Conservation (phyloP, 1,284 basidiomycete species). For the Austroboletus novae-zelandiae region DNA sequence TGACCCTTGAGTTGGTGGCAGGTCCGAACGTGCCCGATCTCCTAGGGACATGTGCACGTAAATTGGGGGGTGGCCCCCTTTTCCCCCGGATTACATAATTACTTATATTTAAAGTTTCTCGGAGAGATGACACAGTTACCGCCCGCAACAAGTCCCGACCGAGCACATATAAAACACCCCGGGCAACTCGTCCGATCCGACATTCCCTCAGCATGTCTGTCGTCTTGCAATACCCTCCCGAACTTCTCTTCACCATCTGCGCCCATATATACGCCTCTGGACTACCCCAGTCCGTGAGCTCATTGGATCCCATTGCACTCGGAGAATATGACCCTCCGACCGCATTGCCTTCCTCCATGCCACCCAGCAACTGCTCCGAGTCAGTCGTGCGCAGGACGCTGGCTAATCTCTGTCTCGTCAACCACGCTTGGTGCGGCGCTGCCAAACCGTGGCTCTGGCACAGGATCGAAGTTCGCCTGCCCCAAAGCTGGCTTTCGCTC, state of each 20-base stretch:
- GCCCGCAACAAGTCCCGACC: conserved; percentile 20
- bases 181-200: neutral
- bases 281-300: conserved; percentile 49
- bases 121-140: neutral
- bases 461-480: conserved; percentile 74
- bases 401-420: conserved; percentile 67
- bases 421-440: conserved; percentile 70
- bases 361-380: conserved; percentile 66
- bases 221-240: conserved; percentile 53
- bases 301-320: conserved; percentile 63
- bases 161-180: conserved; percentile 25
- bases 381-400: conserved; percentile 59
- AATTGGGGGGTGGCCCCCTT: conserved; percentile 2
- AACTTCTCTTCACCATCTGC: conserved; percentile 67
- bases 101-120: neutral
- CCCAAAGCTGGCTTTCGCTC: conserved; percentile 74
- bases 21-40: conserved; percentile 13
- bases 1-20: neutral
- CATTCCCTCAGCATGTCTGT: conserved; percentile 19
- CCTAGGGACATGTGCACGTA: conserved; percentile 10
- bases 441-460: conserved; percentile 82
- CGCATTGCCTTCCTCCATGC: conserved; percentile 65
- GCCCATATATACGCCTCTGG: conserved; percentile 63
- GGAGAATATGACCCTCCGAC: conserved; percentile 53
- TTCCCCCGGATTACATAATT: conserved; percentile 31